phyloP scores from a whole-genome alignment of 2,329 filamentous ascomycete genomes.

The Exophiala aquamarina region DNA sequence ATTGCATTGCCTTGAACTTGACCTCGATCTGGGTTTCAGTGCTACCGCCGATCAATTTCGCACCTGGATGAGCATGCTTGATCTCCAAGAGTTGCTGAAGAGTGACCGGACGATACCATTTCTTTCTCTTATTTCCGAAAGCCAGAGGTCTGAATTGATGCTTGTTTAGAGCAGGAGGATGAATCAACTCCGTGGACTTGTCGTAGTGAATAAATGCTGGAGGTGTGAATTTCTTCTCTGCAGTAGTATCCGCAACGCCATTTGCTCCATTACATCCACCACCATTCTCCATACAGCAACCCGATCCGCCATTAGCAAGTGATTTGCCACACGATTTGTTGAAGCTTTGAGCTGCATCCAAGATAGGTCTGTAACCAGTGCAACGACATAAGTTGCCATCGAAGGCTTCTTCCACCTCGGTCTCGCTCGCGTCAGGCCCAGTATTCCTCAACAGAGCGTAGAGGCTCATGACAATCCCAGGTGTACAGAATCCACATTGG shows the following conservation, averaged over 20 bases:
- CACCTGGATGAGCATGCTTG: conserved; percentile 78
- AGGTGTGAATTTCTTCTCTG: conserved; percentile 67
- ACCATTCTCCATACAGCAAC: conserved; percentile 67
- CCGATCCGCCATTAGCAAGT: conserved; percentile 58
- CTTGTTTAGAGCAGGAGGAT: conserved; percentile 80
- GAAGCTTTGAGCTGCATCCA: conserved; percentile 92
- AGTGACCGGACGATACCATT: conserved; percentile 88
- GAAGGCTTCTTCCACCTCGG: conserved; percentile 92
- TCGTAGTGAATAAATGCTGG: conserved; percentile 94
- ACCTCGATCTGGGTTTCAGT: conserved; percentile 98
- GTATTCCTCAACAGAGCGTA: conserved; percentile 85
- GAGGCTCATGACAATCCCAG: conserved; percentile 95
- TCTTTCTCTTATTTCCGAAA: conserved; percentile 93
- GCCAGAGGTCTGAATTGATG: conserved; percentile 78
- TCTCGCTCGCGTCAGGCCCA: conserved; percentile 65
- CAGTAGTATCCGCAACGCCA: conserved; percentile 35
- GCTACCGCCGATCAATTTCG: conserved; percentile 93
- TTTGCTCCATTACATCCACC: conserved; percentile 66
- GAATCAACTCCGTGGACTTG: conserved; percentile 91
- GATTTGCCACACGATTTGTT: conserved; percentile 60
- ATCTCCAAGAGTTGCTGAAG: conserved; percentile 87
- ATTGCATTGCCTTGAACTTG: conserved; percentile 94
- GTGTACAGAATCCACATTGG: conserved; percentile 94
- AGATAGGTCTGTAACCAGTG: conserved; percentile 89
- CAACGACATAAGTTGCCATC: conserved; percentile 95